phyloP scores from a whole-genome alignment of 495 filamentous ascomycete genomes.

The Usnea hakonensis region DNA sequence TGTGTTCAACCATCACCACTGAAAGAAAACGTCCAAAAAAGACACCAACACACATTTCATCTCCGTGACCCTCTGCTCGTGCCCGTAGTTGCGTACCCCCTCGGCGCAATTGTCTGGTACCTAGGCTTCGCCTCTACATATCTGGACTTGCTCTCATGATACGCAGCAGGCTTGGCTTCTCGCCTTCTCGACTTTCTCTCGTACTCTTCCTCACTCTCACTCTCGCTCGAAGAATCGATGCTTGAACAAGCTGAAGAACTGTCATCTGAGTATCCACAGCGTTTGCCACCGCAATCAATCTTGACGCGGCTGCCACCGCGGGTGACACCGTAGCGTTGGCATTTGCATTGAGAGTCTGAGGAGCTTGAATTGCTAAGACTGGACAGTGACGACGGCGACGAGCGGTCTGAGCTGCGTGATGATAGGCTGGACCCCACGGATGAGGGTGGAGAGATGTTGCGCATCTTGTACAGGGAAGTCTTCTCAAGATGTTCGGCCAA shows the following conservation, averaged over 20 bases:
- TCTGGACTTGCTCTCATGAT: not conserved
- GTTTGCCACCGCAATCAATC: constrained; percentile 82
- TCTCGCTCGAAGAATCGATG: constrained; percentile 43
- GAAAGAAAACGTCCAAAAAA: constrained; percentile 4
- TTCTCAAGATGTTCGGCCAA: constrained; percentile 65
- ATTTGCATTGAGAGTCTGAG: constrained; percentile 71
- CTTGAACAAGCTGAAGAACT: constrained; percentile 45
- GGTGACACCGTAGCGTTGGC: constrained; percentile 94
- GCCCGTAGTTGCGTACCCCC: constrained; percentile 1
- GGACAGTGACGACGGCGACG: constrained; percentile 63
- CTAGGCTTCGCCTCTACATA: constrained; percentile 10
- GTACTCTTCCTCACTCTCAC: constrained; percentile 46
- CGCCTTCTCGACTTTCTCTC: not conserved
- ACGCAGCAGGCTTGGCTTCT: not conserved
- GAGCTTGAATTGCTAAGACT: constrained; percentile 59
- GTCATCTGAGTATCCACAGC: constrained; percentile 65
- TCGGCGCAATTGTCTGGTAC: constrained; percentile 18
- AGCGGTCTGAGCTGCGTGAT: constrained; percentile 65
- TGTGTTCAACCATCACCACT: constrained; percentile 16
- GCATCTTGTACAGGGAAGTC: constrained; percentile 56
- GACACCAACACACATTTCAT: constrained; percentile 2
- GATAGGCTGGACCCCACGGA: constrained; percentile 68
- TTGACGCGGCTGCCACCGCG: constrained; percentile 85
- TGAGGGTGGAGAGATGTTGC: constrained; percentile 59
- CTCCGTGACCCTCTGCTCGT: constrained; percentile 7